Conservation (phyloP, 2,329 filamentous ascomycete species). For the Phaeosphaeria sp. region DNA sequence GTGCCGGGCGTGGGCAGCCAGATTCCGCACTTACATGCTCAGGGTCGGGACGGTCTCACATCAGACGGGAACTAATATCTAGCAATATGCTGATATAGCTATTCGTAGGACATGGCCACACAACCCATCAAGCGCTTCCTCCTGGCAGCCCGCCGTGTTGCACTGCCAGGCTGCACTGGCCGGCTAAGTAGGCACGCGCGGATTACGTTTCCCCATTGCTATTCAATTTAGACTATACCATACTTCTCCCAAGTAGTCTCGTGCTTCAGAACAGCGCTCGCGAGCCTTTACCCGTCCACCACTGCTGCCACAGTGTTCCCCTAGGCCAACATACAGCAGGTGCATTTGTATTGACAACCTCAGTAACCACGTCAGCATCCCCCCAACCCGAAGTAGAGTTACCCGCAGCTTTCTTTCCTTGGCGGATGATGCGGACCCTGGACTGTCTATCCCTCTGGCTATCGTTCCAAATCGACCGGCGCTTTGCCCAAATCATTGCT, state of each 20-base stretch:
- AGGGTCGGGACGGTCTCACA: constrained; percentile 18
- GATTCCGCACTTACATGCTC: neutral
- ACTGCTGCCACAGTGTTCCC: constrained; percentile 11
- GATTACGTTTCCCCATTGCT: neutral
- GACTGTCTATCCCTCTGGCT: constrained; percentile 2
- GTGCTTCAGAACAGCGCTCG: neutral
- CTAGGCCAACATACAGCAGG: neutral
- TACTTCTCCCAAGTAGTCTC: neutral
- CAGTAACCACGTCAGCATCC: constrained; percentile 7
- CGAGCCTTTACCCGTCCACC: constrained; percentile 2
- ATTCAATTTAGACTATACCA: neutral
- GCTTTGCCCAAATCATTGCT: constrained; percentile 3
- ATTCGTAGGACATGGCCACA: neutral
- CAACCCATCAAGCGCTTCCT: neutral
- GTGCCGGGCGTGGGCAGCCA: neutral
- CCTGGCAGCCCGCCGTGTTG: neutral
- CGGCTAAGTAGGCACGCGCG: neutral
- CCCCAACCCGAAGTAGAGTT: neutral
- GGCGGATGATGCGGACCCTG: constrained; percentile 1
- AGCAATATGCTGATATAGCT: neutral
- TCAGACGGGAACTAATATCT: constrained; percentile 8
- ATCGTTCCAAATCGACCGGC: neutral
- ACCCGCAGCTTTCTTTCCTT: constrained; percentile 1
- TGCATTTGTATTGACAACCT: constrained; percentile 3
- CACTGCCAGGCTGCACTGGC: neutral